Evolutionary conservation across 139 green algal species (phyloP).

Genomic region (Bryopsis sp.): DNA sequence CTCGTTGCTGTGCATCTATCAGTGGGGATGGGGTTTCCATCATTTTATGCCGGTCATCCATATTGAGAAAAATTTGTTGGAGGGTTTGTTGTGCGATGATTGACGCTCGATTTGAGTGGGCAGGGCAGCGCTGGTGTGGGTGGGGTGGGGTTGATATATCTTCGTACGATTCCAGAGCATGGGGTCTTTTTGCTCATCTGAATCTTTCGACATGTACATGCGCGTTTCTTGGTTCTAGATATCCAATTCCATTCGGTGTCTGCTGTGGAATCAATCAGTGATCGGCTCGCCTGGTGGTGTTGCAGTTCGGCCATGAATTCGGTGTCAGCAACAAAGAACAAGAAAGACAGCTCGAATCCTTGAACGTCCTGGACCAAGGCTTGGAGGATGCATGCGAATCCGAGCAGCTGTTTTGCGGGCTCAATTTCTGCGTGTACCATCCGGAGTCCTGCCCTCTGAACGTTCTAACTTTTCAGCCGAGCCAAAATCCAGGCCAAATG

Average conservation of each 20-base stretch:
- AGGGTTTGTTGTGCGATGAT: neutral
- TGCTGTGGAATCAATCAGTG: neutral
- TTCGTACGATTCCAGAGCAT: too few relatives aligned
- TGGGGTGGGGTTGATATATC: too few relatives aligned
- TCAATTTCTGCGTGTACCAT: neutral
- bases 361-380: neutral
- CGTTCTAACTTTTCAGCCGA: neutral
- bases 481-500: neutral
- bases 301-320: too few relatives aligned
- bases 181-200: too few relatives aligned
- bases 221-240: neutral
- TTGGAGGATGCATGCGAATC: neutral
- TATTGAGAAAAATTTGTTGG: constrained; percentile 8
- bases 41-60: neutral
- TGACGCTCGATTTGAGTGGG: too few relatives aligned
- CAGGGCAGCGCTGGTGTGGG: too few relatives aligned
- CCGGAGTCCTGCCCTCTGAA: neutral
- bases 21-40: too few relatives aligned
- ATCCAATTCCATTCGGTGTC: neutral
- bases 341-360: too few relatives aligned
- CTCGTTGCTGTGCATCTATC: too few relatives aligned
- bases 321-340: too few relatives aligned
- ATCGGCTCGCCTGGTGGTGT: neutral
- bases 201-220: too few relatives aligned
- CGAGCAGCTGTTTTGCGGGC: neutral